A percentile compares a stretch with the other conserved stretches of the same genome.
These are phyloP conservation scores for Sanghuangporus weigelae DNA, from an alignment of 1,284 basidiomycete genomes.

Conservation along the genomic window DNA sequence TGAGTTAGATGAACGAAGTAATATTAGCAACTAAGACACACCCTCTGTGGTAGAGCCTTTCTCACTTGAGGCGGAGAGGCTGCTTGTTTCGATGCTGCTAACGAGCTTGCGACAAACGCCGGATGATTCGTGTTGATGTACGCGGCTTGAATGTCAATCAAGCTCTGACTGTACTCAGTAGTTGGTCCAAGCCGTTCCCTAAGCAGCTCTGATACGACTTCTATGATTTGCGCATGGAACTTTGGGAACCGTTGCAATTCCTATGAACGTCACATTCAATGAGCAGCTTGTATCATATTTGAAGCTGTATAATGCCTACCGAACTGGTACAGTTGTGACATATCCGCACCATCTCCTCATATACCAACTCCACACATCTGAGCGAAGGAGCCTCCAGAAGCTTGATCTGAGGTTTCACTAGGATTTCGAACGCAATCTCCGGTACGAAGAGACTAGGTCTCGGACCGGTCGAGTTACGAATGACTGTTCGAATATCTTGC, in stretches of 20 bases:
- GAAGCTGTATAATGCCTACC: slow-evolving; percentile 42
- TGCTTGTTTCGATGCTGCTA: slow-evolving; percentile 40
- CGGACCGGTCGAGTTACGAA: slow-evolving; percentile 97
- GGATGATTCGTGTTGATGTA: slow-evolving; percentile 99
- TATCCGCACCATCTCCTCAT: slow-evolving; percentile 99
- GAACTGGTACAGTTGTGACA: slow-evolving; percentile 96
- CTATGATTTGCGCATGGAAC: slow-evolving; percentile 90
- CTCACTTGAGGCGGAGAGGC: slow-evolving; percentile 41
- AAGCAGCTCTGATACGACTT: slow-evolving; percentile 95
- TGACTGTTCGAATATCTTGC: slow-evolving; percentile 96
- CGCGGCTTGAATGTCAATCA: slow-evolving; percentile 96
- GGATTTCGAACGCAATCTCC: slow-evolving; percentile 93
- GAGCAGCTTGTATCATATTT: neutral
- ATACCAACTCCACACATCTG: slow-evolving; percentile 96
- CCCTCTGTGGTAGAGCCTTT: slow-evolving; percentile 42
- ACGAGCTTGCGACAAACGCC: slow-evolving; percentile 74
- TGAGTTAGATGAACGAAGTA: neutral
- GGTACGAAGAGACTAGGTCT: slow-evolving; percentile 95
- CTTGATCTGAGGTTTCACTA: slow-evolving; percentile 99
- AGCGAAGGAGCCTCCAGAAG: slow-evolving; percentile 90
- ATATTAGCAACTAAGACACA: slow-evolving; percentile 31
- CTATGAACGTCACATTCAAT: slow-evolving; percentile 34
- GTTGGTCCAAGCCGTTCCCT: slow-evolving; percentile 95
- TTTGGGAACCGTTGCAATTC: slow-evolving; percentile 97
- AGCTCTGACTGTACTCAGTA: slow-evolving; percentile 90